Base-by-base conservation (phyloP, 352 stramenopile genomes). In the Pythium angustatum region DNA sequence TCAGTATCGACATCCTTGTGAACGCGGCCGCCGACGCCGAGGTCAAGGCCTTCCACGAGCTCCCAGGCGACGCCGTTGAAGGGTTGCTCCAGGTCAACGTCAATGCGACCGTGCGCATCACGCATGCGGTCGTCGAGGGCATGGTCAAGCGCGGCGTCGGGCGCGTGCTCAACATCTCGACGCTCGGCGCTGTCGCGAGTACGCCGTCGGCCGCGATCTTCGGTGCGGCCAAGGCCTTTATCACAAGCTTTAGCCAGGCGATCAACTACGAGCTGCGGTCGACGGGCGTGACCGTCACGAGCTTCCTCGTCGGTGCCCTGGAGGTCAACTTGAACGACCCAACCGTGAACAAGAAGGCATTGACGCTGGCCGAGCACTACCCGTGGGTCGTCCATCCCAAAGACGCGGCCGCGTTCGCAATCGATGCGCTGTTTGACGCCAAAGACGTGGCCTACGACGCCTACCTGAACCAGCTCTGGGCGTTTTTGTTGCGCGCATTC, bases 151-250 rank as follows among this genome's bases (percentile, higher is more conserved):
- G 88, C 34, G 72, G 81, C 17, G 49, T 76, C 8, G 88, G 85
- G n/a, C 75, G 85, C 47, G 76, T 97, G 28, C 66, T 97, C 43
- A 96, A 96, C 66, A 82, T 97, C 24, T 84, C 81, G 34, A 92
- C 85, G 24, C 68, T 93, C 9, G 74, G 75, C 0, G 78, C 68
- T 3, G 58, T 76, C 4, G 66, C 87, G 52, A 71, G 81, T 1
- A 76, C 90, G 41, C 85, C 87, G 28, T 79, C 68, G 12, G 81
- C 78, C n/a, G 82, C 79, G 21, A 56, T 94, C n/a, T 96, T 96
- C 64, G 74, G 75, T 43, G 82, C 76, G n/a, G 79, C 84, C 44
- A 97, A 96, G 70, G 72, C 82, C 0, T 91, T 89, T 54, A 55
- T 95, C 33, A 77, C 78, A 9, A 86, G 60, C 34, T 93, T 96